phyloP scores from a whole-genome alignment of 1,139 yeast genomes.

The Zygosaccharomyces sapae region DNA sequence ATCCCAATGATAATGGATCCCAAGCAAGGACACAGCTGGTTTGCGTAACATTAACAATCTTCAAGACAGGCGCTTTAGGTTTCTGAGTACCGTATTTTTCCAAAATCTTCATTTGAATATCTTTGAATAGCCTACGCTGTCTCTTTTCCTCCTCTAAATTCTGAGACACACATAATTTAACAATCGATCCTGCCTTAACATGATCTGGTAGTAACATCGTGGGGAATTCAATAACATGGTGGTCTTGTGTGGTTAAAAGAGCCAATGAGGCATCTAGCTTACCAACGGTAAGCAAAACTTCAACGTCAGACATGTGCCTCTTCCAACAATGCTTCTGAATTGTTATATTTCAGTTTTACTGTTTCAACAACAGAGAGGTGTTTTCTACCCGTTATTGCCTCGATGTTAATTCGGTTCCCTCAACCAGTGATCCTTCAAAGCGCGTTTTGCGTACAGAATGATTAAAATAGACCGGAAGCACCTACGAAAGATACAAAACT shows the following conservation, averaged over 20 bases:
- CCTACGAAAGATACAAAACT: neutral
- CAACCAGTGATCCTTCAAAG: neutral
- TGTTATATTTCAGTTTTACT: neutral
- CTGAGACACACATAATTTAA: constrained; percentile 78
- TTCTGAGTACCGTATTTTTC: constrained; percentile 65
- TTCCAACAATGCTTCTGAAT: neutral
- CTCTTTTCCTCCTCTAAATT: constrained; percentile 62
- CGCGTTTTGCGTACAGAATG: constrained; percentile 2
- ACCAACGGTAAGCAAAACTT: constrained; percentile 88
- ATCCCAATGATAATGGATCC: constrained; percentile 82
- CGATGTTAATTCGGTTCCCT: neutral
- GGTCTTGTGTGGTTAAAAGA: constrained; percentile 81
- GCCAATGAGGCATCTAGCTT: constrained; percentile 95
- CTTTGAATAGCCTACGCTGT: constrained; percentile 56
- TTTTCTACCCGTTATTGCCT: neutral
- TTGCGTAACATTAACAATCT: constrained; percentile 78
- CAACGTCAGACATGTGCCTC: constrained; percentile 25
- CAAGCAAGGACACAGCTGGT: constrained; percentile 93
- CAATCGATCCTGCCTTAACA: constrained; percentile 90
- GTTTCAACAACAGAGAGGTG: neutral
- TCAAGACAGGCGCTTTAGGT: constrained; percentile 71
- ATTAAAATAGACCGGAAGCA: neutral
- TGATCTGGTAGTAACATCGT: constrained; percentile 87
- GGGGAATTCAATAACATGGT: constrained; percentile 93
- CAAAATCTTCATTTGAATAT: constrained; percentile 70